Evolutionary conservation across 2,329 filamentous ascomycete species (phyloP), one percentile per base, ranked within the genome.

Genomic region (Diplodia intermedia): DNA sequence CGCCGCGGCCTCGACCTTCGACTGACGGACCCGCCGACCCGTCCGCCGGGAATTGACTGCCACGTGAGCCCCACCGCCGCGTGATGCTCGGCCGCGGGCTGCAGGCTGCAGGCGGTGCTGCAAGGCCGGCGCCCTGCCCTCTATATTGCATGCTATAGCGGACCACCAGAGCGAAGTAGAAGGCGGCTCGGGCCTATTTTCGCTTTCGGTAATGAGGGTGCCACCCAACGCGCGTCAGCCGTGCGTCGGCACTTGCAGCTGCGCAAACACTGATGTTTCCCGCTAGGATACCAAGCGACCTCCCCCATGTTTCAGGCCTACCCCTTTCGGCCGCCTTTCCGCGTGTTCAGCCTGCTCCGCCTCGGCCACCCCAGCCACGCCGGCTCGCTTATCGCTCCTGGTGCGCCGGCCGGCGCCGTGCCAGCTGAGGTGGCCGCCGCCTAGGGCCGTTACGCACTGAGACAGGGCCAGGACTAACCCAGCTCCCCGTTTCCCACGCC

Each of bases 231-330:
- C 60, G 60, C 60, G 60, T 38, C 60, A 63, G 4, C 47, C 15
- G 29, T 23, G 23, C 47, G 18, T 5, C 60, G 60, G 18, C 47
- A 63, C 60, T 63, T 63, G 60, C 57, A 49, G 12, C 18, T 61
- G 40, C 26, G 29, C 40, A 52, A 63, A 52, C 43, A 63, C 3
- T 33, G 31, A 31, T 20, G 20, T 14, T 50, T 63, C 33, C 29
- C 23, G 60, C 60, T 63, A 63, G 60, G 20, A 15, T 33, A 31
- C 60, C 60, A 52, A 52, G 57, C 43, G 33, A 36, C 52, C 43
- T 49, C 60, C 60, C 31, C 60, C 60, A 63, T 52, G 60, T 63
- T 63, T 63, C 60, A 63, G 47, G 12, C 43, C 60, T 52, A 18
- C 36, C 43, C 43, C 43, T 20, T 47, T 20, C 18, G 18, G 43